Evolutionary conservation across 306 rosid species (phyloP), one percentile per base, ranked within the genome.

Genomic region (Dryas alaskensis): DNA sequence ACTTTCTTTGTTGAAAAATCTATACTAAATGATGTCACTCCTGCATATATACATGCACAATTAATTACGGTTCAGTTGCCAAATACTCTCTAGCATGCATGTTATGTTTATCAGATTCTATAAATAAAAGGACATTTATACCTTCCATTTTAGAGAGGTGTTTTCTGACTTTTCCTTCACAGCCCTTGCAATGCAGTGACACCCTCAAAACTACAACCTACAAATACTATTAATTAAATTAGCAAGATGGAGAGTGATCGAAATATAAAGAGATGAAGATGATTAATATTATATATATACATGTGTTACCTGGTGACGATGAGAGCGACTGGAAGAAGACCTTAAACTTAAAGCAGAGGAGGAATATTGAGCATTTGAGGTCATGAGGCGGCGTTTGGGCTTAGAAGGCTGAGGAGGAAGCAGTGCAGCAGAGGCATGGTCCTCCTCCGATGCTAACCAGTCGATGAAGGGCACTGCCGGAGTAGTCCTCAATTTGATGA

Each of bases 91-190:
- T 19, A 19, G 19, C 19, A 19, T 19, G 19, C 19, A 19, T 19
- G 19, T 19, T 19, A 19, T 19, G 19, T 19, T 19, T 19, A 19
- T 19, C 19, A 27, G 31, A 27, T 27, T 27, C 31, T 27, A 27
- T 27, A 27, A 1, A 27, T 27, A 0, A 27, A 27, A 27, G 31
- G 31, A 27, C 31, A 27, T 27, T 1, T 47, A 17, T 69, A 92
- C 98, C 98, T 89, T 92, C 90, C 97, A 92, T 92, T 87, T 87
- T 92, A 51, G 89, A 86, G 68, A 92, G 86, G 78, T 90, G 93
- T 79, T 89, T 92, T 76, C 88, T 84, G 8, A 92, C 79, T 86
- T 92, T 90, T 77, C 81, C 96, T 86, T 87, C 97, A n/a, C 98
- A 92, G 3, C 93, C 98, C 82, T 81, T 86, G 89, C 98, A 90